A percentile compares a stretch with the other conserved stretches of the same genome.
phyloP scores from a whole-genome alignment of 208 protist species.

The Naegleria fowleri region DNA sequence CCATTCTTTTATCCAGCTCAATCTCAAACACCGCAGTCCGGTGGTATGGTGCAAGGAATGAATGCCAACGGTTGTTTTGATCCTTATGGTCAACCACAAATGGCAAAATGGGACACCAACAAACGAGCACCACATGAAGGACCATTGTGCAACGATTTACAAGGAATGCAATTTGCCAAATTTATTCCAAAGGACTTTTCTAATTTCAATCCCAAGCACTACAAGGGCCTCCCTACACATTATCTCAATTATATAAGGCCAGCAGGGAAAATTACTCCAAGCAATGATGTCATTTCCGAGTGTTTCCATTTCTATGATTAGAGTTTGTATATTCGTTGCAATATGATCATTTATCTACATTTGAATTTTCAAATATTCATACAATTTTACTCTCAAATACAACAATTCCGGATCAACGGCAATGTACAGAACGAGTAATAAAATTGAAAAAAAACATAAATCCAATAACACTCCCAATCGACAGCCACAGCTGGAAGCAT shows the following conservation, averaged over 20 bases:
- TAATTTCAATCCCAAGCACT: not conserved
- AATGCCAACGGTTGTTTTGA: not conserved
- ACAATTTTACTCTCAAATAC: not conserved
- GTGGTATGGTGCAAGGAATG: not conserved
- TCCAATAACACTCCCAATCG: not conserved
- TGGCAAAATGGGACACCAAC: not conserved
- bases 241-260: slow-evolving; percentile 10
- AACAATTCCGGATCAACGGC: not conserved
- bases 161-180: not conserved
- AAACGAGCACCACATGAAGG: not conserved
- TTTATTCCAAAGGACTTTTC: not conserved
- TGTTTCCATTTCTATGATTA: slow-evolving; percentile 3
- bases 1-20: not conserved
- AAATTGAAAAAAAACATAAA: not conserved
- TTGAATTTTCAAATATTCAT: not conserved
- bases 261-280: not conserved
- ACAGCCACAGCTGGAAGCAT: not conserved
- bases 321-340: too few relatives aligned
- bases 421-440: not conserved
- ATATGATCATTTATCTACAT: not conserved
- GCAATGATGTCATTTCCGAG: not conserved
- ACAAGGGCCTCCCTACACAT: not conserved
- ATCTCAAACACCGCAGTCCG: not conserved
- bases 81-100: not conserved
- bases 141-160: not conserved